Evolutionary conservation across 371 early-diverging fungal genomes (phyloP).

Genomic region (Mortierella sp.): DNA sequence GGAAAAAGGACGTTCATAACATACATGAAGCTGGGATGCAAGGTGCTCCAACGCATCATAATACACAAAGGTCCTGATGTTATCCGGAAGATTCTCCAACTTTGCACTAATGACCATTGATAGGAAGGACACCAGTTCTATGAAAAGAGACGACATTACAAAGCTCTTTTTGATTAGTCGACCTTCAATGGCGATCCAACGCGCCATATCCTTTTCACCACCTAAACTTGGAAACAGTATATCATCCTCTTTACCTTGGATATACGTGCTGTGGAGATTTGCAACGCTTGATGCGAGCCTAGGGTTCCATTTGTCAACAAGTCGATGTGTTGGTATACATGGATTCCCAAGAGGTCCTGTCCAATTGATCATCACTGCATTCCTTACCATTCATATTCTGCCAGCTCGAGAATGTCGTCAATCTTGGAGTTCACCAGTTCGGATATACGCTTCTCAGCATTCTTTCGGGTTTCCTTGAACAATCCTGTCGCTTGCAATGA

Average conservation of each 20-base stretch:
- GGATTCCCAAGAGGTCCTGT: background rate
- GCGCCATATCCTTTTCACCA: background rate
- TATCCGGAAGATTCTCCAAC: slow-evolving; percentile 73
- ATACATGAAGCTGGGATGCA: slow-evolving; percentile 70
- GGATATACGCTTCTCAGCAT: slow-evolving; percentile 84
- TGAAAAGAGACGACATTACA: background rate
- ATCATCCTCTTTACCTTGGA: slow-evolving; percentile 60
- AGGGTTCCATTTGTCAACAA: slow-evolving; percentile 1
- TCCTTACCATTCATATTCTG: slow-evolving; percentile 85
- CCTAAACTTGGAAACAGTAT: background rate
- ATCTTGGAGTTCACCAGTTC: slow-evolving; percentile 84
- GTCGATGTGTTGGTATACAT: background rate
- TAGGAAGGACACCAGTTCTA: slow-evolving; percentile 78
- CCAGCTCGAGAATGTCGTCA: slow-evolving; percentile 81
- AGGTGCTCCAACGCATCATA: slow-evolving; percentile 83
- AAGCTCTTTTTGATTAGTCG: background rate
- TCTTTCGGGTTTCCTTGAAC: slow-evolving; percentile 77
- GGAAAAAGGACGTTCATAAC: slow-evolving; percentile 8
- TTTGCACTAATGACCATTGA: slow-evolving; percentile 78
- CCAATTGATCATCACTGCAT: background rate
- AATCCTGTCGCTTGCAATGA: slow-evolving; percentile 75
- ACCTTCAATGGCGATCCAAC: background rate
- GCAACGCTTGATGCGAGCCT: slow-evolving; percentile 44
- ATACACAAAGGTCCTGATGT: slow-evolving; percentile 76
- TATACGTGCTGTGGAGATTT: slow-evolving; percentile 68